Percentiles rank a stretch among this genome's conserved stretches.
phyloP scores from a whole-genome alignment of 2,329 filamentous ascomycete genomes.

The Rutstroemia sydowiana region DNA sequence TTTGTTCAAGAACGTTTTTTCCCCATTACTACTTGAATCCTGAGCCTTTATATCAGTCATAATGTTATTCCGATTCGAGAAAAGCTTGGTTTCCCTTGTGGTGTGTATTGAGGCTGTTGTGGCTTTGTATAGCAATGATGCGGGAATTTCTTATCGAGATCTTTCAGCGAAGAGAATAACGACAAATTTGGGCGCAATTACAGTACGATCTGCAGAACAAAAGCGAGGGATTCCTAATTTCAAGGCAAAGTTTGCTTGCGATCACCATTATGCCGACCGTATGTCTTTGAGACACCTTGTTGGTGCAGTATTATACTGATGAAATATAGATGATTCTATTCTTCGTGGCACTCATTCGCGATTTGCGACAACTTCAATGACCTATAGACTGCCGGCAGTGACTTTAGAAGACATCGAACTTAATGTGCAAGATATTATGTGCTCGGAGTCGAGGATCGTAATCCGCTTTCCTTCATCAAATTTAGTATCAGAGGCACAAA shows the following conservation, averaged over 20 bases:
- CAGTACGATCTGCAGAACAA: slow-evolving; percentile 1
- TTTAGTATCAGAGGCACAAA: not conserved
- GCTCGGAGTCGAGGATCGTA: slow-evolving; percentile 10
- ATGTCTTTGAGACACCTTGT: not conserved
- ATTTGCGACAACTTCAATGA: slow-evolving; percentile 15
- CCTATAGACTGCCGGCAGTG: slow-evolving; percentile 16
- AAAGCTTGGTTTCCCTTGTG: not conserved
- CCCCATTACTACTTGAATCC: not conserved
- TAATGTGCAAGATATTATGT: slow-evolving; percentile 7
- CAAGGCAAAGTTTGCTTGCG: slow-evolving; percentile 10
- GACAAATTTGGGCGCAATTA: slow-evolving; percentile 2
- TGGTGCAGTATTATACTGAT: not conserved
- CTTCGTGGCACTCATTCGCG: slow-evolving; percentile 8
- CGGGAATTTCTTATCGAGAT: not conserved
- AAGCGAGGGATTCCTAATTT: slow-evolving; percentile 2
- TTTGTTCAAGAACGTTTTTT: not conserved
- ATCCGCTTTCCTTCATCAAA: not conserved
- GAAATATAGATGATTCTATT: slow-evolving; percentile 1
- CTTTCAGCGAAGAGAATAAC: not conserved
- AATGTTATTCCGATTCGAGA: not conserved
- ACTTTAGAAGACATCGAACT: slow-evolving; percentile 16
- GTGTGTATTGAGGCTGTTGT: not conserved
- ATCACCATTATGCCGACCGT: slow-evolving; percentile 18
- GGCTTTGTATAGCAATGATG: not conserved
- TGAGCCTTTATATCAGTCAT: not conserved